Base-by-base conservation (phyloP, 106 monocot genomes). In the Xerophyta viscosa region DNA sequence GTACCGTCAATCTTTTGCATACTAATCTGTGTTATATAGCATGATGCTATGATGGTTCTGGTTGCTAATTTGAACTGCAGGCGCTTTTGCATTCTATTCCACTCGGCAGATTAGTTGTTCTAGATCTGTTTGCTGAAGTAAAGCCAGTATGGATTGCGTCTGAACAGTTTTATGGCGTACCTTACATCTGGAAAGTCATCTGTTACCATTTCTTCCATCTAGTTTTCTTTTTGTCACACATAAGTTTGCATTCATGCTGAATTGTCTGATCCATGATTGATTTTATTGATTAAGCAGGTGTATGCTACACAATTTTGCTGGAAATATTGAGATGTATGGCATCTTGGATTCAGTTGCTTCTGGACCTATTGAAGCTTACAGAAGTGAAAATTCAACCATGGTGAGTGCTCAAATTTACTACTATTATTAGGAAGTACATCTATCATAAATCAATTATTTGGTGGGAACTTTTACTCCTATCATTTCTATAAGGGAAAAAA, bases 141-240 rank as follows among this genome's bases (percentile, higher is more conserved):
- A 79, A 79, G 41, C 79, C 79, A 28, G 39, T 79, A 56, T 79
- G 79, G 79, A 42, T 37, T 48, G 73, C 59, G 48, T 79, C 79
- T 60, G 64, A 74, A 31, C 79, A 79, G 53, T 79, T 79, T 29
- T 79, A 73, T 48, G 69, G 69, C 29, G 58, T 74, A 49, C 79
- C 79, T 4, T 79, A 79, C 53, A 79, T 79, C 58, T 79, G 79
- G 79, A 55, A 73, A 73, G 79, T 65, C 63, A n/a, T n/a, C n/a
- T n/a, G n/a, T n/a, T 48, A 29, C 8, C 2, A 22, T 45, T 20
- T 27, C 28, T 53, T 29, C 24, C 28, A 8, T 21, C 33, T 33
- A 33, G 31, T 26, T 6, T 19, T 46, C n/a, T n/a, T n/a, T n/a
- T n/a, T n/a, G n/a, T n/a, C n/a, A n/a, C n/a, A n/a, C n/a, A n/a